phyloP scores from a whole-genome alignment of 345 rosid genomes.

The Syzygium aqueum region DNA sequence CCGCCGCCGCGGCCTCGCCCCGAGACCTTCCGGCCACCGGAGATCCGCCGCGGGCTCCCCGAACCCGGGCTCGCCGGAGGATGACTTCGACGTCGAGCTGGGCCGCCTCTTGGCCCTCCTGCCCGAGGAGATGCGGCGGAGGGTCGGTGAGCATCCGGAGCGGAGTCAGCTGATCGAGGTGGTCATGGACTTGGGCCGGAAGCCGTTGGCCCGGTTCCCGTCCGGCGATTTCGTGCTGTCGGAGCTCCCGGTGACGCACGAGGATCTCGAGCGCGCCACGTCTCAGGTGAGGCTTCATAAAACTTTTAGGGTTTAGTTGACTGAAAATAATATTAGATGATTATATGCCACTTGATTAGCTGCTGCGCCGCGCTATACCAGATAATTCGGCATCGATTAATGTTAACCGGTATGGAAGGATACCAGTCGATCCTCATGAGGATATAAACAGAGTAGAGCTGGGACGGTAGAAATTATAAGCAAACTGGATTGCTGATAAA shows the following conservation, averaged over 20 bases:
- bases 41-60: neutral
- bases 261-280: conserved; percentile 57
- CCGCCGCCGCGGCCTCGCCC: neutral
- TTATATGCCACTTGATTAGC: neutral
- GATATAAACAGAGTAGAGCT: conserved; percentile 3
- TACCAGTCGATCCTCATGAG: neutral
- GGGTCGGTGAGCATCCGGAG: conserved; percentile 52
- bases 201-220: conserved; percentile 80
- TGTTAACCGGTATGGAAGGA: neutral
- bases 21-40: neutral
- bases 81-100: conserved; percentile 47
- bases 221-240: conserved; percentile 79
- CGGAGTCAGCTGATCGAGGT: conserved; percentile 57
- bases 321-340: neutral
- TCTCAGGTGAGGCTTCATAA: conserved; percentile 38
- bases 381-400: neutral
- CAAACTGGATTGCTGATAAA: neutral
- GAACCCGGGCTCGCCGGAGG: conserved; percentile 12
- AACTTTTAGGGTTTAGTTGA: neutral
- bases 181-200: conserved; percentile 86
- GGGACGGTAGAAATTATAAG: neutral
- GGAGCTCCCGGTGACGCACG: conserved; percentile 40
- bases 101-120: conserved; percentile 57
- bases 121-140: conserved; percentile 57
- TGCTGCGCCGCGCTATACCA: neutral